Evolutionary conservation across 805 yeast species (phyloP).

Genomic region (Starmerella bombi): DNA sequence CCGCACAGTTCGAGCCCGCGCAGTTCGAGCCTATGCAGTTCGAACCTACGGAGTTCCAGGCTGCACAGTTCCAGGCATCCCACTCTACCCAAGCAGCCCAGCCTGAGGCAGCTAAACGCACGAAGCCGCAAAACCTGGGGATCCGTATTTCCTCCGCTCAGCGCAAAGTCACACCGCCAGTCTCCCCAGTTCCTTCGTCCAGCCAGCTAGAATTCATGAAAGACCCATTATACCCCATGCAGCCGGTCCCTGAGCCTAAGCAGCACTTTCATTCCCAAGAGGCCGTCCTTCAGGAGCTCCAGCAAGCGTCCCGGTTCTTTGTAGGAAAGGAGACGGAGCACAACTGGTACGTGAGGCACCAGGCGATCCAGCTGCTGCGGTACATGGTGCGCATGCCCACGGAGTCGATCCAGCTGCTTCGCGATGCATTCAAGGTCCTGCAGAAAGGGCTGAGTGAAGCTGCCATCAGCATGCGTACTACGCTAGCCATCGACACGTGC

Average conservation of each 20-base stretch:
- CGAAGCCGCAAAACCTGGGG: too few relatives aligned
- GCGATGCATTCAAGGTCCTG: slow-evolving; percentile 31
- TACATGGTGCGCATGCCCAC: slow-evolving; percentile 46
- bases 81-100: too few relatives aligned
- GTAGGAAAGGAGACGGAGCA: slow-evolving; percentile 70
- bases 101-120: too few relatives aligned
- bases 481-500: slow-evolving; percentile 63
- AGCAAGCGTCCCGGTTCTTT: slow-evolving; percentile 31
- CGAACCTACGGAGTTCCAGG: too few relatives aligned
- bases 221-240: slow-evolving; percentile 28
- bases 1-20: too few relatives aligned
- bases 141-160: too few relatives aligned
- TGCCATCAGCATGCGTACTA: slow-evolving; percentile 64
- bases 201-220: slow-evolving; percentile 5
- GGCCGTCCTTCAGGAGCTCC: slow-evolving; percentile 25
- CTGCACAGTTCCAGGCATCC: too few relatives aligned
- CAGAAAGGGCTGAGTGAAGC: slow-evolving; percentile 55
- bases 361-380: slow-evolving; percentile 43
- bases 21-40: too few relatives aligned
- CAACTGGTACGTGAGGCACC: slow-evolving; percentile 72
- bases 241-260: slow-evolving; percentile 27
- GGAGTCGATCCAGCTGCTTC: slow-evolving; percentile 21
- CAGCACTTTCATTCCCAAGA: slow-evolving; percentile 24
- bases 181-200: too few relatives aligned
- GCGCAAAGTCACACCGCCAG: too few relatives aligned